Evolutionary conservation across 2,329 filamentous ascomycete species (phyloP).

Genomic region (Colletotrichum somersetense): DNA sequence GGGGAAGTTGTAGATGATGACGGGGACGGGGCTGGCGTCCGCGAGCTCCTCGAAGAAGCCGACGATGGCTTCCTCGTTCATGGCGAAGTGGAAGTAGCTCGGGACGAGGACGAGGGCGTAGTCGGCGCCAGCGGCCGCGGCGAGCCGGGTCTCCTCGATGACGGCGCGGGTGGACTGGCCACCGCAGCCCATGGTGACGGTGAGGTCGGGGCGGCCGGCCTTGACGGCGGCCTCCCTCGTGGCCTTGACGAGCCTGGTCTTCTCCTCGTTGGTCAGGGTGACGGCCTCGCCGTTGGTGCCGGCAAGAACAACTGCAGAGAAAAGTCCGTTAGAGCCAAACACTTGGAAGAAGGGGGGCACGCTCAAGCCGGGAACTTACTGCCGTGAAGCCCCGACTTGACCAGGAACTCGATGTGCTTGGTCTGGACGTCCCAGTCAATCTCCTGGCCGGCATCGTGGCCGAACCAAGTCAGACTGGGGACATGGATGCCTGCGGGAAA

Average conservation of each 20-base stretch:
- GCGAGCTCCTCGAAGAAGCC: conserved; percentile 75
- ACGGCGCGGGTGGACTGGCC: conserved; percentile 76
- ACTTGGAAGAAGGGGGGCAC: background rate
- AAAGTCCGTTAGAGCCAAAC: background rate
- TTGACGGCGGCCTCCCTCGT: conserved; percentile 72
- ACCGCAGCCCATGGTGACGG: conserved; percentile 76
- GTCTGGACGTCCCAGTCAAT: conserved; percentile 69
- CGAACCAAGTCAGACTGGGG: conserved; percentile 69
- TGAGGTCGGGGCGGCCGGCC: conserved; percentile 67
- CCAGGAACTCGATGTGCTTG: conserved; percentile 66
- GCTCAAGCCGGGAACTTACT: conserved; percentile 45
- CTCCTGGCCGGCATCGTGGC: conserved; percentile 59
- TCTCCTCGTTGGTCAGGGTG: conserved; percentile 74
- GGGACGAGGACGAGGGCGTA: conserved; percentile 77
- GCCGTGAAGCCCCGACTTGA: conserved; percentile 65
- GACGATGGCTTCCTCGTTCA: conserved; percentile 69
- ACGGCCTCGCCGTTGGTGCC: conserved; percentile 82
- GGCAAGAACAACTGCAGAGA: conserved; percentile 68
- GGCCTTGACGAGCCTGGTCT: conserved; percentile 69
- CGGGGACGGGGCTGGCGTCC: conserved; percentile 68
- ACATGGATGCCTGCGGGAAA: conserved; percentile 67
- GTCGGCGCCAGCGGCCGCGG: conserved; percentile 73
- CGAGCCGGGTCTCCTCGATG: conserved; percentile 73
- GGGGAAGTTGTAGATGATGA: conserved; percentile 81
- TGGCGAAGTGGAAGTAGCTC: conserved; percentile 77